Conservation (phyloP, 192 early-diverging fungal species). For the Linnemannia zychae region DNA sequence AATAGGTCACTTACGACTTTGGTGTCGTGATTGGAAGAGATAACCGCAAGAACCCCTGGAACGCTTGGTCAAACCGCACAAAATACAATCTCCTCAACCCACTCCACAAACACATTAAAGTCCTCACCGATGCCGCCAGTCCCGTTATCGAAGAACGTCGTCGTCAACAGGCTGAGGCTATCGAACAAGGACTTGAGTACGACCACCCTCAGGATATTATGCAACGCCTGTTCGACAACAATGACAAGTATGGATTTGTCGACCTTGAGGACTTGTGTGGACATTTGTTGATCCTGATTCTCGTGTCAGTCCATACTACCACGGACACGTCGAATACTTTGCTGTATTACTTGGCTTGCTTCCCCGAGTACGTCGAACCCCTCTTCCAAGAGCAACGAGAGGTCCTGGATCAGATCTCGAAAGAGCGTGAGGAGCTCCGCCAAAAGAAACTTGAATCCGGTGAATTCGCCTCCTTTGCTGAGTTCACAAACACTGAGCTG, state of each 20-base stretch:
- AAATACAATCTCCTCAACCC: constrained; percentile 30
- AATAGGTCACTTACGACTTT: constrained; percentile 31
- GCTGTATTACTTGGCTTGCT: constrained; percentile 44
- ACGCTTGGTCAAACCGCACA: constrained; percentile 9
- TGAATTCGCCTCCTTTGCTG: neutral
- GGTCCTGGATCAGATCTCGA: constrained; percentile 25
- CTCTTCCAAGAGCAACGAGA: constrained; percentile 53
- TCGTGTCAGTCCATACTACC: constrained; percentile 59
- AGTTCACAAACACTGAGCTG: constrained; percentile 19
- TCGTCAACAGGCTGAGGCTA: constrained; percentile 18
- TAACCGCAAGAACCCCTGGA: constrained; percentile 10
- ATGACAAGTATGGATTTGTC: constrained; percentile 49
- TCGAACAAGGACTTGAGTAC: constrained; percentile 11
- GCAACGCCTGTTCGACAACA: constrained; percentile 50
- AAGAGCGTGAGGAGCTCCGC: constrained; percentile 30
- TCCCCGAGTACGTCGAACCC: constrained; percentile 36
- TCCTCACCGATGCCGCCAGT: constrained; percentile 21
- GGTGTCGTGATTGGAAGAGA: constrained; percentile 14
- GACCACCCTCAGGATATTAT: constrained; percentile 49
- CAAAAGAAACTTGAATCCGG: constrained; percentile 12
- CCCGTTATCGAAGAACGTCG: constrained; percentile 43
- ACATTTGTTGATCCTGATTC: constrained; percentile 46
- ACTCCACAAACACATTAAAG: constrained; percentile 13
- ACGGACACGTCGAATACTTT: constrained; percentile 39
- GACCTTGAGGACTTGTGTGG: constrained; percentile 52